Evolutionary conservation across 1,284 basidiomycete species (phyloP).

Genomic region (Laetiporus sulphureus): DNA sequence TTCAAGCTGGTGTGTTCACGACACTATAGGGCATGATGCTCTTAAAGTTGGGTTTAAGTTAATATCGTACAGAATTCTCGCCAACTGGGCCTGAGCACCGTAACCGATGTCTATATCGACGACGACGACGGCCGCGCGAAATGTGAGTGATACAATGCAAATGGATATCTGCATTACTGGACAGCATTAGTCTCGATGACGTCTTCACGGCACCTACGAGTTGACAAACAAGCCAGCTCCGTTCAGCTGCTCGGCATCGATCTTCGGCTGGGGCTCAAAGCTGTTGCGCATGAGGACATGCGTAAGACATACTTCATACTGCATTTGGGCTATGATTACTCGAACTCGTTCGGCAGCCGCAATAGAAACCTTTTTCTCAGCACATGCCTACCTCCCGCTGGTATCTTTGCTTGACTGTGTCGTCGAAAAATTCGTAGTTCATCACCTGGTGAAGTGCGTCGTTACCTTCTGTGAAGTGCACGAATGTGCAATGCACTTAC

Average conservation of each 20-base stretch:
- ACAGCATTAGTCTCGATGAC: constrained; percentile 37
- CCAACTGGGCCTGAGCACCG: constrained; percentile 46
- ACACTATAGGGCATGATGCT: no score
- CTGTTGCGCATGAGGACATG: constrained; percentile 7
- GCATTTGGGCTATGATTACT: constrained; percentile 4
- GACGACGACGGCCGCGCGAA: constrained; percentile 37
- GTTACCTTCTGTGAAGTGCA: constrained; percentile 3
- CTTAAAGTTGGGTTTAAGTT: neutral
- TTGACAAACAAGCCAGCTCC: constrained; percentile 27
- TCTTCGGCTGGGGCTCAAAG: constrained; percentile 46
- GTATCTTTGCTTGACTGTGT: constrained; percentile 41
- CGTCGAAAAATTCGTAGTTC: constrained; percentile 44
- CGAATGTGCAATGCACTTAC: no score
- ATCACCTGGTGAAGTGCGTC: constrained; percentile 53
- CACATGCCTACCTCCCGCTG: constrained; percentile 20
- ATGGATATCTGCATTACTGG: constrained; percentile 7
- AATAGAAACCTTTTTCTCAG: constrained; percentile 16
- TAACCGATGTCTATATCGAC: constrained; percentile 44
- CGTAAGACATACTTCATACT: constrained; percentile 2
- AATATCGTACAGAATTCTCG: constrained; percentile 40
- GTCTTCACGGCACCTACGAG: constrained; percentile 32
- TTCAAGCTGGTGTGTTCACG: constrained; percentile 46
- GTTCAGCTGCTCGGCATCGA: constrained; percentile 42
- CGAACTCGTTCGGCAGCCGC: constrained; percentile 7
- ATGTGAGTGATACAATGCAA: constrained; percentile 26